Evolutionary conservation across 2,329 filamentous ascomycete species (phyloP), one percentile per base, ranked within the genome.

Genomic region (Eutypa lata): DNA sequence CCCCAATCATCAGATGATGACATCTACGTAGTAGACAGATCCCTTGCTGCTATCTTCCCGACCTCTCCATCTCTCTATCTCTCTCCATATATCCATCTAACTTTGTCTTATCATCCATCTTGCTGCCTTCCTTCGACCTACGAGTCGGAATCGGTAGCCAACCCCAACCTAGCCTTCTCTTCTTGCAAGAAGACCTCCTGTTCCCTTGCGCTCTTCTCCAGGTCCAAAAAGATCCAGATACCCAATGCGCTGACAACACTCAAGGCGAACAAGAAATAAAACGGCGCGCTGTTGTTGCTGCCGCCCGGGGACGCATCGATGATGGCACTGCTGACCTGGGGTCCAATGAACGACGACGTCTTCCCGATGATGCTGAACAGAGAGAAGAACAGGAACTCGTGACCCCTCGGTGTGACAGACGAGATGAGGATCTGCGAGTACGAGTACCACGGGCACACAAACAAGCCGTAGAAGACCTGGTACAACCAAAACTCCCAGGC

Each of bases 341-440:
- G 86, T 0, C 86, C 86, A 51, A 89, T 87, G 59, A 88, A 88
- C 1, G 79, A 82, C 7, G 79, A 84, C 0, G 84, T 85, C 69
- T 89, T 89, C 44, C 85, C 84, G 26, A 88, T 80, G 60, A 88
- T 86, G 56, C 79, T 84, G 69, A 88, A 88, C 1, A 89, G 68
- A 46, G 77, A 81, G 75, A 89, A 89, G 73, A 89, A 89, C 11
- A 89, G 71, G 60, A 87, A 88, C 58, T 88, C 86, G 61, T 87
- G 83, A 37, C 85, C 85, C 6, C 82, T 75, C 0, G 86, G 86
- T 0, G 84, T 87, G 2, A 89, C 83, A 59, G 87, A 86, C 2
- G 79, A 83, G 58, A 89, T 89, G 79, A 89, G 85, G 61, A 85
- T 88, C 64, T 88, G 85, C 0, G 79, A 82, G 67, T 89, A 89